Evolutionary conservation across 768 basidiomycete species (phyloP), one percentile per base, ranked within the genome.

Genomic region (Hortiboletus flavorubellus): DNA sequence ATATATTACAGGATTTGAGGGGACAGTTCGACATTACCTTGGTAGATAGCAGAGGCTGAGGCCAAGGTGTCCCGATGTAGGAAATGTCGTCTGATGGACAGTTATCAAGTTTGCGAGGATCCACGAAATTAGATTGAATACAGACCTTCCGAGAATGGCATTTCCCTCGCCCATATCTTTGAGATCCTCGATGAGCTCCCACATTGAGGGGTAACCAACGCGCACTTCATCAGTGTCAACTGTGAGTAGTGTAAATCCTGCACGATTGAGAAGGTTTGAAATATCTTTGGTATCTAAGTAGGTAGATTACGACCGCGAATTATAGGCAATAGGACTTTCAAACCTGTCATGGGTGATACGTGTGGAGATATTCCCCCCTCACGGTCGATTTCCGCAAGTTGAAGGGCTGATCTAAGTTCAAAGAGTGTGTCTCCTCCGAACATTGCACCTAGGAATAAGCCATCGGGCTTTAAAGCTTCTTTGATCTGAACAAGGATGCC

Each of bases 281-380:
- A 98, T 82, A 66, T 97, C 94, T 55, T 89, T 84, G 1, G 91
- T 93, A 66, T 97, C 96, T 97, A 57, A 39, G 45, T 30, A 44
- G 31, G 44, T 45, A 46, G 21, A 44, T 62, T 37, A 54, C 43
- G 46, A 62, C 11, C 21, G 30, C 9, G 42, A 40, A 46, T 40
- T 21, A 8, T 44, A 54, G 5, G 39, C 37, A 40, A 47, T 11
- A 38, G 43, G 52, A 50, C 2, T 49, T 39, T 62, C 79, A 31
- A 54, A 93, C 95, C 91, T 57, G 95, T 94, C 97, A 99, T 98
- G 1, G 97, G 97, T 1, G 96, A 98, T 35, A 99, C 73, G 54
- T 93, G 89, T 7, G 95, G 94, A n/a, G 94, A 94, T 51, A 99
- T 89, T 1, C 97, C 97, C 8, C 97, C 97, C 70, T 96, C 88